phyloP scores from a whole-genome alignment of 345 rosid genomes.

The Garcia nutans region DNA sequence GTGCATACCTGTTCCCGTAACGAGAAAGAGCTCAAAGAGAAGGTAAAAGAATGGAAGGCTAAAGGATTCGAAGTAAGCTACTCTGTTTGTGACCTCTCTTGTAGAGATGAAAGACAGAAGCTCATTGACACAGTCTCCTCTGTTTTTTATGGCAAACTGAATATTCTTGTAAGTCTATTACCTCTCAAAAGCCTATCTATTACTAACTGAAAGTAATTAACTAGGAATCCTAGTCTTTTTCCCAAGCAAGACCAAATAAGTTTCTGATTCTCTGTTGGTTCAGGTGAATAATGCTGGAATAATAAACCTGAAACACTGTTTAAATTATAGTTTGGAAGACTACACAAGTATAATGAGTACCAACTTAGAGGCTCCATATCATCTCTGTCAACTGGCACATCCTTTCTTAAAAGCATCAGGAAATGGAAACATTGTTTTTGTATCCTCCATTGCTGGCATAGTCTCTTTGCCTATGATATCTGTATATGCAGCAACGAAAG shows the following conservation, averaged over 20 bases:
- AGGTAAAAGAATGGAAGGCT: constrained; percentile 14
- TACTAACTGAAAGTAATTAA: too few species aligned
- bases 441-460: constrained; percentile 20
- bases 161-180: constrained; percentile 17
- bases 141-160: constrained; percentile 20
- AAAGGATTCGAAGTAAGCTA: constrained; percentile 19
- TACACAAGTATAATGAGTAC: constrained; percentile 38
- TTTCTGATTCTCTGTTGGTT: neutral
- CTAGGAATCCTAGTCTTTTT: too few species aligned
- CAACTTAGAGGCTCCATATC: constrained; percentile 55
- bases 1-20: constrained; percentile 18
- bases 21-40: constrained; percentile 6
- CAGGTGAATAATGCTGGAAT: constrained; percentile 43
- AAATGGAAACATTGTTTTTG: constrained; percentile 49
- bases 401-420: constrained; percentile 53
- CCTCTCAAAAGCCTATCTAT: too few species aligned
- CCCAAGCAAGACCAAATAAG: too few species aligned
- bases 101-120: constrained; percentile 8
- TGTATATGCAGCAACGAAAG: constrained; percentile 16
- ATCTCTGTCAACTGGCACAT: constrained; percentile 56
- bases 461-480: constrained; percentile 6
- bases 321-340: constrained; percentile 37
- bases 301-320: neutral
- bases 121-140: constrained; percentile 10
- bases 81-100: constrained; percentile 15